phyloP scores from a whole-genome alignment of 495 filamentous ascomycete species.

The Aspergillus nidulans region DNA sequence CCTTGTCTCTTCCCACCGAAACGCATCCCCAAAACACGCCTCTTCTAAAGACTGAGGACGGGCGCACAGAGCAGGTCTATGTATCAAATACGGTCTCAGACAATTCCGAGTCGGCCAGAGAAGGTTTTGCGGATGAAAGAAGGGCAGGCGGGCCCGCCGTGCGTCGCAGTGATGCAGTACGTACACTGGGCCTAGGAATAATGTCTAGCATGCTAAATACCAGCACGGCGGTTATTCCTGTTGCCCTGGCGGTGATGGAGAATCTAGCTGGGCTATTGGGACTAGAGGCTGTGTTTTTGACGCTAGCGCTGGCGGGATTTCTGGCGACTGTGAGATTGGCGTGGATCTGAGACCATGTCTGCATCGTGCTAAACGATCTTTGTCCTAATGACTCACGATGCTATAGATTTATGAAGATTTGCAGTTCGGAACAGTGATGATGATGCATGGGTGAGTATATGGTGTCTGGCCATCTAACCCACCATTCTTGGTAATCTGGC shows the following conservation, averaged over 20 bases:
- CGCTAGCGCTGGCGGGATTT: background rate
- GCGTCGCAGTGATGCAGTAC: background rate
- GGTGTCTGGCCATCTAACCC: too few species aligned
- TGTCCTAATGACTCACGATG: too few species aligned
- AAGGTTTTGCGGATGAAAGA: background rate
- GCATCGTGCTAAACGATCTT: too few species aligned
- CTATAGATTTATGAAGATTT: too few species aligned
- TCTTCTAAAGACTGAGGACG: background rate
- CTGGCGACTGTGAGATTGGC: background rate
- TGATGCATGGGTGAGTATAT: too few species aligned
- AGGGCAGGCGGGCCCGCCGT: background rate
- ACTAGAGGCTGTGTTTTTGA: constrained; percentile 3
- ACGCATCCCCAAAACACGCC: background rate
- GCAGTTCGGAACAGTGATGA: too few species aligned
- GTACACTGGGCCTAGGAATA: constrained; percentile 3
- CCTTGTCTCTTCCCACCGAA: background rate
- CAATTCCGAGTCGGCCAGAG: background rate
- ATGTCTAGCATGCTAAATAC: constrained; percentile 4
- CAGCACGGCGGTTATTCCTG: background rate
- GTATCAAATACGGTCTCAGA: background rate
- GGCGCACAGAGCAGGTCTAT: background rate
- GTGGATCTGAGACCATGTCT: background rate
- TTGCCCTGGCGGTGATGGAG: background rate
- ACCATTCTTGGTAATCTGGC: too few species aligned
- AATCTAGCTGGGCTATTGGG: background rate